phyloP scores from a whole-genome alignment of 2,329 filamentous ascomycete genomes.

The Myrmaecium sp. region DNA sequence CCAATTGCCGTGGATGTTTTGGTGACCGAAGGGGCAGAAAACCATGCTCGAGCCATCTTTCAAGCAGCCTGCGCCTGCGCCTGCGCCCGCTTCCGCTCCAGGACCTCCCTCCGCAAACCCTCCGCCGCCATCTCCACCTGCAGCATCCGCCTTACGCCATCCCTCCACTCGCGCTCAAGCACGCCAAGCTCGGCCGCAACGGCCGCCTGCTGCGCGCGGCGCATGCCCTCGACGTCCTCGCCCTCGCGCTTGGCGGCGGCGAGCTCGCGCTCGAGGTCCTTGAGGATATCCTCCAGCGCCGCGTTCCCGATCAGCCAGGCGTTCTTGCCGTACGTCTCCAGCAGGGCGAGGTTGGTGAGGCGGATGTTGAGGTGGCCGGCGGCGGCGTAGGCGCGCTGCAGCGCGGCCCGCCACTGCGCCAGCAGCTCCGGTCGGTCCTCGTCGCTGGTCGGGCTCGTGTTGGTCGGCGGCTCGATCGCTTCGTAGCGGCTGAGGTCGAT shows the following conservation, averaged over 20 bases:
- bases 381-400: slow-evolving; percentile 40
- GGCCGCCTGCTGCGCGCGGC: slow-evolving; percentile 53
- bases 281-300: slow-evolving; percentile 56
- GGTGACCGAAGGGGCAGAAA: no score
- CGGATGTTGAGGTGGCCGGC: slow-evolving; percentile 40
- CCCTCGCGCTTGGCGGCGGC: slow-evolving; percentile 48
- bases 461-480: slow-evolving; percentile 43
- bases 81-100: slow-evolving; percentile 14
- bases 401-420: slow-evolving; percentile 31
- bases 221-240: slow-evolving; percentile 53
- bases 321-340: slow-evolving; percentile 72
- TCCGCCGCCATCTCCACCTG: slow-evolving; percentile 80
- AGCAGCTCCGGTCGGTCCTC: slow-evolving; percentile 21
- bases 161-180: slow-evolving; percentile 64
- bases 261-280: slow-evolving; percentile 56
- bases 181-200: slow-evolving; percentile 55
- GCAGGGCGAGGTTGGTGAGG: slow-evolving; percentile 48
- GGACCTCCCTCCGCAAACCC: slow-evolving; percentile 32
- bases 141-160: slow-evolving; percentile 59
- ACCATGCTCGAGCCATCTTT: no score
- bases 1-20: no score
- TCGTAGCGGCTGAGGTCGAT: slow-evolving; percentile 77
- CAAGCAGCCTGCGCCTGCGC: no score
- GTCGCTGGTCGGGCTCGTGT: slow-evolving; percentile 18
- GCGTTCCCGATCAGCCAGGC: slow-evolving; percentile 81